A percentile compares a stretch with the other conserved stretches of the same genome.
phyloP scores from a whole-genome alignment of 2,329 filamentous ascomycete genomes.

The Trichoderma aggressivum region DNA sequence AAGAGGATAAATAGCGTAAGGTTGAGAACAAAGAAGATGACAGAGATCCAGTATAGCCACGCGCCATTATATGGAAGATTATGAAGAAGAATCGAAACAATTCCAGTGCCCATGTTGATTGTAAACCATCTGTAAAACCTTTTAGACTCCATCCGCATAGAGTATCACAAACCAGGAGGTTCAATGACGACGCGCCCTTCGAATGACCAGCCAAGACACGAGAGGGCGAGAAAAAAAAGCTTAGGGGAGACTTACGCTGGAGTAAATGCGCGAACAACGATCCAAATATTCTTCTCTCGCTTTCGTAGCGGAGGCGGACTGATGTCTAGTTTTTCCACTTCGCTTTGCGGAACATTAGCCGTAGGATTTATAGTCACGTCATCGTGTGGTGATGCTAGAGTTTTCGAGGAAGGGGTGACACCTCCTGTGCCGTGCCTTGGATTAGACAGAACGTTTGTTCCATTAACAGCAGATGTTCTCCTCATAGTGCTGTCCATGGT shows the following conservation, averaged over 20 bases:
- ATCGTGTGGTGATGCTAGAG: background rate
- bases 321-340: background rate
- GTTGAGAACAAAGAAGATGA: background rate
- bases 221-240: background rate
- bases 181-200: background rate
- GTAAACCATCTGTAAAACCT: background rate
- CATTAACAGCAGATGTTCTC: background rate
- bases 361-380: background rate
- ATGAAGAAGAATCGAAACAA: constrained; percentile 8
- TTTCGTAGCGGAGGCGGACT: background rate
- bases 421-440: background rate
- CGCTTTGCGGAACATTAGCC: background rate
- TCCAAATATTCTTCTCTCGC: background rate
- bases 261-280: background rate
- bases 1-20: background rate
- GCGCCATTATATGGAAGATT: background rate
- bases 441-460: background rate
- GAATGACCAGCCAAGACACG: background rate
- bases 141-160: background rate
- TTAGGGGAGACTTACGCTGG: background rate
- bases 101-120: constrained; percentile 3
- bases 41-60: background rate
- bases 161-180: background rate
- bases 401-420: background rate
- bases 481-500: background rate